These are phyloP conservation scores for Xylariaceae sp. DNA, from an alignment of 2,329 filamentous ascomycete genomes.

Conservation along the genomic window DNA sequence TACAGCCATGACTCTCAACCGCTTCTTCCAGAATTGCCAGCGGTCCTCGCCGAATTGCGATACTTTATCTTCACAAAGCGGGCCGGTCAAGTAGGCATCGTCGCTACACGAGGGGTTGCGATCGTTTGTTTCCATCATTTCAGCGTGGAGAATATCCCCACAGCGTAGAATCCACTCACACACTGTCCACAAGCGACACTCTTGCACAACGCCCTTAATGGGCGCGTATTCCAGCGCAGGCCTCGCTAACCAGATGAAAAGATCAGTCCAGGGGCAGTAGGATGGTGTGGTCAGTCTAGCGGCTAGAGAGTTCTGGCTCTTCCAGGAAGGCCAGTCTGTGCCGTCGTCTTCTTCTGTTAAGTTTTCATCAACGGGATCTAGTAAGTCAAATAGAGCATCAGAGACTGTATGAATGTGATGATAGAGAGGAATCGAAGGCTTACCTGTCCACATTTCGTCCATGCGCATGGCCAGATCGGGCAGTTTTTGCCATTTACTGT, in stretches of 20 bases:
- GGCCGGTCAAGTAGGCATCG: neutral
- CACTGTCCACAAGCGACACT: constrained; percentile 8
- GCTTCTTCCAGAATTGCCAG: constrained; percentile 11
- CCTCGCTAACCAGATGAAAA: constrained; percentile 1
- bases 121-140: neutral
- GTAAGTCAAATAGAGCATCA: neutral
- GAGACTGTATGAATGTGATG: too few relatives aligned
- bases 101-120: neutral
- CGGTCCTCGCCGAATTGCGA: neutral
- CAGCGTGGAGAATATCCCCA: neutral
- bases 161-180: constrained; percentile 7
- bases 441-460: too few relatives aligned
- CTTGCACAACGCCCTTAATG: neutral
- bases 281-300: neutral
- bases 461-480: too few relatives aligned
- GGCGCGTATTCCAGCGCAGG: neutral
- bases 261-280: neutral
- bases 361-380: neutral
- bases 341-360: neutral
- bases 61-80: constrained; percentile 1
- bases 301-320: constrained; percentile 5
- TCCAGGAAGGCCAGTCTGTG: constrained; percentile 1
- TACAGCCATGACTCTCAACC: neutral
- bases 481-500: too few relatives aligned
- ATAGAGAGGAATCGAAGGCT: too few relatives aligned